phyloP scores from a whole-genome alignment of 805 yeast species.

The Tetrapisispora phaffii region DNA sequence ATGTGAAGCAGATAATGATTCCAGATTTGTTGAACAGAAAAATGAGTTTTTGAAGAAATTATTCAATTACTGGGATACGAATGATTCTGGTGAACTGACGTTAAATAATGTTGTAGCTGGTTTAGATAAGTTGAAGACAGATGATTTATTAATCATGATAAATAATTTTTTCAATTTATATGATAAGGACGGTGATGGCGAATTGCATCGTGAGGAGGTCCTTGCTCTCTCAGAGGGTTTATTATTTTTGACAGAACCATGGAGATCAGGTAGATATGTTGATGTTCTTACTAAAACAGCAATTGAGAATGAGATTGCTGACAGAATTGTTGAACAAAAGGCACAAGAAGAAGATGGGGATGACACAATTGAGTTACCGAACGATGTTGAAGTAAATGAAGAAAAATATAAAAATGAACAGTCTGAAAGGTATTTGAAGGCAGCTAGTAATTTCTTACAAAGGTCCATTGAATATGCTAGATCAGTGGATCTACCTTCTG shows the following conservation, averaged over 20 bases:
- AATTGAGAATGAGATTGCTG: constrained; percentile 61
- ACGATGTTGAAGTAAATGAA: constrained; percentile 53
- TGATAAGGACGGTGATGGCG: constrained; percentile 49
- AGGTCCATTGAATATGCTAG: constrained; percentile 86
- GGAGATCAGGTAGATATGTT: constrained; percentile 61
- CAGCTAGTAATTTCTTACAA: constrained; percentile 79
- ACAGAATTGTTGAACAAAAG: constrained; percentile 36
- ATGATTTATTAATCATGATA: constrained; percentile 69
- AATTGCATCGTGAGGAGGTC: constrained; percentile 67
- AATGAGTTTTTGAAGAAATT: constrained; percentile 50
- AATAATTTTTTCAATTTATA: constrained; percentile 72
- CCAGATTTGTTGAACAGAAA: constrained; percentile 24
- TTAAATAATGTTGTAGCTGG: constrained; percentile 67
- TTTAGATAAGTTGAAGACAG: constrained; percentile 54
- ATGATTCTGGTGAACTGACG: constrained; percentile 44
- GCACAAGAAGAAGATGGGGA: constrained; percentile 20
- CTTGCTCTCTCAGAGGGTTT: constrained; percentile 81
- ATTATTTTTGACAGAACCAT: constrained; percentile 70
- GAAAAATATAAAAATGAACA: constrained; percentile 53
- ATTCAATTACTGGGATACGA: constrained; percentile 64
- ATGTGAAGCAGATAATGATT: constrained; percentile 29
- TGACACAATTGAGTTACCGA: constrained; percentile 42
- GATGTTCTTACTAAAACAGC: constrained; percentile 55
- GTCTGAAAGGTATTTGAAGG: constrained; percentile 70
- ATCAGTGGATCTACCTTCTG: constrained; percentile 43